A percentile compares a stretch with the other conserved stretches of the same genome.
Conservation (phyloP, 768 basidiomycete genomes). For the Boletus sp. region DNA sequence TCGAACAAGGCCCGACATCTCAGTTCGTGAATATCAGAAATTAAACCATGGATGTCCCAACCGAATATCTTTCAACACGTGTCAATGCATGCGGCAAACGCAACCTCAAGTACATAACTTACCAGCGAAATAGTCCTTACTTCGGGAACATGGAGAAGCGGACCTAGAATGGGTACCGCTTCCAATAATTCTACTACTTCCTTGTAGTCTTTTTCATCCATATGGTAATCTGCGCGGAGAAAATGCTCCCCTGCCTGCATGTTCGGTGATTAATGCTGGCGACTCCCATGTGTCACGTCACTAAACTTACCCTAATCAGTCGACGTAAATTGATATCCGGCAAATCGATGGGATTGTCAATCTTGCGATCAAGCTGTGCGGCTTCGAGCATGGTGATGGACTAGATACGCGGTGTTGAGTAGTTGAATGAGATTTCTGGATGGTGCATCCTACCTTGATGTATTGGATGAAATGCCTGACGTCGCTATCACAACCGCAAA, state of each 20-base stretch:
- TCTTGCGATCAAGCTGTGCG: neutral
- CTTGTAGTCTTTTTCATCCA: neutral
- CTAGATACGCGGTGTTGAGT: neutral
- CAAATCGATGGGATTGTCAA: neutral
- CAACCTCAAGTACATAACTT: neutral
- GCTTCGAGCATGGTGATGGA: constrained; percentile 4
- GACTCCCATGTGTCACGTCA: neutral
- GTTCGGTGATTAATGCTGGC: neutral
- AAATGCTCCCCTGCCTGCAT: constrained; percentile 1
- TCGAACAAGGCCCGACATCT: neutral
- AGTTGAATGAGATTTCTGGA: neutral
- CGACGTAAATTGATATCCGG: neutral
- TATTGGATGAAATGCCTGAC: constrained; percentile 1
- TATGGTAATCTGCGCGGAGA: neutral
- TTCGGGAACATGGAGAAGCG: constrained; percentile 2
- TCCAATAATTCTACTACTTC: neutral
- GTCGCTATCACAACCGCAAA: neutral
- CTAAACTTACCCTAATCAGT: neutral
- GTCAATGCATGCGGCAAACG: neutral
- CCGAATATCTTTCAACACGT: constrained; percentile 8
- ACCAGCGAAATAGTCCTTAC: constrained; percentile 2
- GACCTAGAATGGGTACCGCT: neutral
- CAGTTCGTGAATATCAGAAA: neutral
- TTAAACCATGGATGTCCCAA: constrained; percentile 6
- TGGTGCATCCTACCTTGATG: constrained; percentile 3